Conservation (phyloP, 202 grass and related monocot species). For the Hordeum pubiflorum region DNA sequence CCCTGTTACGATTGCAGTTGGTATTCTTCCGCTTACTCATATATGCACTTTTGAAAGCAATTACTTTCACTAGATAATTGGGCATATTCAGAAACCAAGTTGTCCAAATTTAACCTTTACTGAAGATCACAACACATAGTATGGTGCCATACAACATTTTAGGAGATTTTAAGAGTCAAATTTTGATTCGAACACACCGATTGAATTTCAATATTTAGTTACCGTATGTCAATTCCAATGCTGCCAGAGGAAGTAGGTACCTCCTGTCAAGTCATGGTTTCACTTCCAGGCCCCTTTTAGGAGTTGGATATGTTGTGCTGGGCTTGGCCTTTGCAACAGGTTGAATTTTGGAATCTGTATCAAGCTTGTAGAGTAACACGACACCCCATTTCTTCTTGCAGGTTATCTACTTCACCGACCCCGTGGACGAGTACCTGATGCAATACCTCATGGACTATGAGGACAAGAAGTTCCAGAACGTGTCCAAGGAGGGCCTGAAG, state of each 20-base stretch:
- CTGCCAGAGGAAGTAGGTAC: neutral
- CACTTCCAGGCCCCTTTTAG: too few relatives aligned
- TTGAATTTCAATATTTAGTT: neutral
- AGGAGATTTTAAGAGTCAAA: neutral
- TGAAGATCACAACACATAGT: neutral
- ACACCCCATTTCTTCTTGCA: neutral
- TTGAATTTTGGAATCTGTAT: neutral
- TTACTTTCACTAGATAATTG: neutral
- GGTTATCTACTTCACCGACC: slow-evolving; percentile 97
- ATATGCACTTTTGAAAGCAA: too few relatives aligned
- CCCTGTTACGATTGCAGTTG: neutral
- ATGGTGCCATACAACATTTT: neutral
- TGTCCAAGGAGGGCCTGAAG: slow-evolving; percentile 92
- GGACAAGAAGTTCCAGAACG: slow-evolving; percentile 97
- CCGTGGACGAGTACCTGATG: slow-evolving; percentile 91
- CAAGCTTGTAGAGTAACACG: neutral
- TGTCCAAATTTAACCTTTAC: neutral
- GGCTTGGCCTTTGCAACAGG: neutral
- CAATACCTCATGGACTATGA: slow-evolving; percentile 99
- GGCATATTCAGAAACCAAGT: neutral
- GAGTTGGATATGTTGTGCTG: neutral
- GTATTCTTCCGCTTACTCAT: neutral
- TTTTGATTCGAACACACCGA: neutral
- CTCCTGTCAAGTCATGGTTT: neutral
- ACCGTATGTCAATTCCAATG: too few relatives aligned